Base-by-base conservation (phyloP, 352 stramenopile genomes). In the Phytophthora tubulina region DNA sequence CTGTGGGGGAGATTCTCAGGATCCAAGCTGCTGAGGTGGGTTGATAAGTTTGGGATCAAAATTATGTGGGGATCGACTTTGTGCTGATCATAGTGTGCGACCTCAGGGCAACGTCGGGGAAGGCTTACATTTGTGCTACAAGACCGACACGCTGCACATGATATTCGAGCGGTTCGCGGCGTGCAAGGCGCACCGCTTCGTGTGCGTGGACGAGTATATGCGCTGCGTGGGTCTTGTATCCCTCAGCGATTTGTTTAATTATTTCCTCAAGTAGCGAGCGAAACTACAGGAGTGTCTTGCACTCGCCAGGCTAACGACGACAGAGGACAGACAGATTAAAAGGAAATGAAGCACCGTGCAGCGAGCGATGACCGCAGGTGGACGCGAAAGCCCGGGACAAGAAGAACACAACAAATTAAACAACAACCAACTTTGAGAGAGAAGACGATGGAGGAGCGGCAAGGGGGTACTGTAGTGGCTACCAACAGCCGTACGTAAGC, bases 221-320 rank as follows among this genome's bases (percentile, higher is more conserved):
- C 87, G 82, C 51, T 95, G 87, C 70, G 87, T 95, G 51, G 89
- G 89, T 57, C 80, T 96, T 67, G 85, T 96, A 76, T 93, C 89
- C 56, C 85, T 96, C 61, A 95, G 89, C 70, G 89, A 96, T 78
- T 78, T 96, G 84, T 96, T 96, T 85, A 93, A 94, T 87, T 96
- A 96, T 90, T 96, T 96, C 79, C 78, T 96, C 56, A 75, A 94
- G 67, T 91, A 95, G 80, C 73, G 52, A 75, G 73, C 51, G 50
- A 73, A 65, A 63, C 38, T 62, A 72, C 36, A 63, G 33, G 42
- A 58, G 45, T 31, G 44, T 63, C 51, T 75, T 57, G 54, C 52
- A 63, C 62, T 70, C 21, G 27, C 42, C 50, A 69, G 44, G 52
- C 52, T 65, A 56, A 45, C 30, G 48, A 68, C 51, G 48, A 67